phyloP scores from a whole-genome alignment of 148 eudicot genomes.

The Amaranthus cruentus region DNA sequence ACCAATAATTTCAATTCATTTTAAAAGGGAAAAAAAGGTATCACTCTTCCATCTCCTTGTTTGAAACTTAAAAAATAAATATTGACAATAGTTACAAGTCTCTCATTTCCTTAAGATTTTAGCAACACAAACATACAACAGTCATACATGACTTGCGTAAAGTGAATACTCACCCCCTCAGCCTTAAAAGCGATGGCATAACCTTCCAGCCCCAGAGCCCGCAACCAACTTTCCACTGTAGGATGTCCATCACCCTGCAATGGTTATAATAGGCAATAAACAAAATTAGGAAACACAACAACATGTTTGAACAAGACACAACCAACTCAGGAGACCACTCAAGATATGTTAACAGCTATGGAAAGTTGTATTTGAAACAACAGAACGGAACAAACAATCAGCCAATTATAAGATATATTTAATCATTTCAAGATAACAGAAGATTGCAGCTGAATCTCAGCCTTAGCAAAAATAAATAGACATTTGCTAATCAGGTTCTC shows the following conservation, averaged over 20 bases:
- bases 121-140: background rate
- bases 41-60: background rate
- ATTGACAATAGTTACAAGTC: background rate
- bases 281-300: constrained; percentile 1
- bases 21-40: too few species aligned
- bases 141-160: background rate
- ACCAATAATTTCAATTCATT: too few species aligned
- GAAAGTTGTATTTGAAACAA: background rate
- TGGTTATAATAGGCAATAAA: constrained; percentile 9
- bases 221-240: constrained; percentile 71
- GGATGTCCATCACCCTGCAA: constrained; percentile 53
- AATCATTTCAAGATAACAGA: background rate
- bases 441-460: background rate
- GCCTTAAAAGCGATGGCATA: constrained; percentile 66
- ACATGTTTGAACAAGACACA: background rate
- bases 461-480: background rate
- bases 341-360: background rate
- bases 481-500: background rate
- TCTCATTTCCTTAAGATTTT: background rate
- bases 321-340: background rate
- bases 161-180: constrained; percentile 62
- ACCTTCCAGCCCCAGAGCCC: constrained; percentile 65
- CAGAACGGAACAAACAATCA: background rate
- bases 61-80: background rate
- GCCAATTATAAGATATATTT: background rate